Evolutionary conservation across 176 grass and related monocot species (phyloP).

Genomic region (Miscanthus lutarioriparius): DNA sequence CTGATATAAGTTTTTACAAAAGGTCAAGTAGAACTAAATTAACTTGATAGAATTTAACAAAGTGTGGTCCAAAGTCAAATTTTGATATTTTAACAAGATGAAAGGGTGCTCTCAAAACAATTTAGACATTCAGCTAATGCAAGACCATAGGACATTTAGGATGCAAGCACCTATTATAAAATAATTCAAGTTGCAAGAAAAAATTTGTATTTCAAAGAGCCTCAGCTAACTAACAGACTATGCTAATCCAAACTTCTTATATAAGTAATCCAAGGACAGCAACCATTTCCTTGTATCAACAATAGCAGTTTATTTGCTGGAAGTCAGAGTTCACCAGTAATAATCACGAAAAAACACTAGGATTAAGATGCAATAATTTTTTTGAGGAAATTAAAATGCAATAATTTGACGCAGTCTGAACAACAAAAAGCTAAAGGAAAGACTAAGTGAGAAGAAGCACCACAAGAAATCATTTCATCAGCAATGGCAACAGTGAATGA

Average conservation of each 20-base stretch:
- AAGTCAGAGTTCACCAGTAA: neutral
- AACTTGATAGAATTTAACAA: slow-evolving; percentile 20
- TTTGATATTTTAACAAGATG: slow-evolving; percentile 1
- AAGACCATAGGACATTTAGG: slow-evolving; percentile 1
- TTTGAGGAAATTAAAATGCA: neutral
- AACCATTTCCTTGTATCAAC: neutral
- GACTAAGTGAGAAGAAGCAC: neutral
- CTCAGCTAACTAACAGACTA: neutral
- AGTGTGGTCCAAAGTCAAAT: slow-evolving; percentile 3
- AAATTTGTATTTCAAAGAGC: neutral
- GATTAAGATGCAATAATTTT: neutral
- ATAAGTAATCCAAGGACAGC: neutral
- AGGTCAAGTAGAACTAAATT: slow-evolving; percentile 10
- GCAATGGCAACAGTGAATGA: neutral
- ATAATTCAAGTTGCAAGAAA: slow-evolving; percentile 4
- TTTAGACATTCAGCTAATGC: neutral
- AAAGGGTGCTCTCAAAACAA: neutral
- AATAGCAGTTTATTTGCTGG: neutral
- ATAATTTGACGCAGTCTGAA: neutral
- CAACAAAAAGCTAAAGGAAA: neutral
- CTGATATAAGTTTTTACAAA: neutral
- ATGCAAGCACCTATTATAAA: neutral
- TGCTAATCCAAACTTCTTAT: neutral
- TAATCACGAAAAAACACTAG: neutral
- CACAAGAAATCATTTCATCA: slow-evolving; percentile 30